Conservation (phyloP, 257 asterid species). For the Anisodus acutangulus region DNA sequence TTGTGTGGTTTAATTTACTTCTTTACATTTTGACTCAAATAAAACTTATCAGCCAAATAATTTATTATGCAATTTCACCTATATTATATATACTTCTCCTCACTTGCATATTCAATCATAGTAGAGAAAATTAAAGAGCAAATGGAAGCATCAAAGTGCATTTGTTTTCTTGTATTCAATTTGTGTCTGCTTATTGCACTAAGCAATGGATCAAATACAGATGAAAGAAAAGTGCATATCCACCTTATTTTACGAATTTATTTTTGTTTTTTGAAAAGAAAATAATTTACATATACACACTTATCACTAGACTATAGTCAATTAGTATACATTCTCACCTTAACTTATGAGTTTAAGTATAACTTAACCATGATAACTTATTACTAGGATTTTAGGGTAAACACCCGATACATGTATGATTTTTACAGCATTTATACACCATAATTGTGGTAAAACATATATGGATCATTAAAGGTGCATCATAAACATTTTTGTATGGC, state of each 20-base stretch:
- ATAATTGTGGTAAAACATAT: no score
- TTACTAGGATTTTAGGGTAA: no score
- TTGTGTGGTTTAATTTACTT: background rate
- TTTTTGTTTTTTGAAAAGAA: background rate
- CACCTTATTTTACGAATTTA: background rate
- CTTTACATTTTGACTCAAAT: background rate
- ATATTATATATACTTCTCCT: background rate
- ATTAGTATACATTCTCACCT: no score
- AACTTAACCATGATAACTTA: no score
- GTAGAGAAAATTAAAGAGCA: background rate
- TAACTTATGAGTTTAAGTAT: no score
- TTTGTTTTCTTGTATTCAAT: constrained; percentile 34
- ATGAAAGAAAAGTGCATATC: constrained; percentile 54
- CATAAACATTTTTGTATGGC: no score
- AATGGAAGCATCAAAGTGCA: constrained; percentile 40
- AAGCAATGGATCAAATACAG: constrained; percentile 31
- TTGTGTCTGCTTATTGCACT: constrained; percentile 33
- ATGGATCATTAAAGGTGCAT: no score
- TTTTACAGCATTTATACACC: no score
- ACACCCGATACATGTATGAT: no score
- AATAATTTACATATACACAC: background rate
- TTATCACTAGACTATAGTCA: no score
- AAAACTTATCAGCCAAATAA: background rate
- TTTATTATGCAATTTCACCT: background rate
- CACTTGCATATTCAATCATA: background rate